Base-by-base conservation (phyloP, 148 eudicot genomes). In the Camellia granthamiana region DNA sequence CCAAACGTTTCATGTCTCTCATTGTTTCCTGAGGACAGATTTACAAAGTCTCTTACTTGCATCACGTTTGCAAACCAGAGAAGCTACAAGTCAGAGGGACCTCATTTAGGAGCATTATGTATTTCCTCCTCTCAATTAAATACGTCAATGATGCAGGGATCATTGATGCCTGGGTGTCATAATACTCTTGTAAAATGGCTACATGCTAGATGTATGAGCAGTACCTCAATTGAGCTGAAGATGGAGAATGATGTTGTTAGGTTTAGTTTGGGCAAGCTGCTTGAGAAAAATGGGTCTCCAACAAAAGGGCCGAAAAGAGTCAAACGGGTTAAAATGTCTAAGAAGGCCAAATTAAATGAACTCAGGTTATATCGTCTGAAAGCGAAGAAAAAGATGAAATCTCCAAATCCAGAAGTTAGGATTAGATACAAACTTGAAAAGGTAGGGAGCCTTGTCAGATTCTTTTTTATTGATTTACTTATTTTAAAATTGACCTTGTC, bases 361-460 rank as follows among this genome's bases (percentile, higher is more conserved):
- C 90, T 96, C 18, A 91, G 91, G 82, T 87, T 93, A 74, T 96
- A 87, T 76, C 89, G 99, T 23, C 79, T 96, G 81, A 93, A 90
- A 89, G 98, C 98, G 13, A 93, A 88, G 89, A 93, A 91, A 88
- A 93, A 92, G 96, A 86, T 96, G 92, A 91, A 86, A 64, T 96
- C 99, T 69, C 92, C 95, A 2, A 91, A 93, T 84, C 99, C 99
- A 72, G 95, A 89, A 89, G 94, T 96, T 85, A 87, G 98, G 85
- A 92, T 96, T 69, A 83, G 91, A 79, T 96, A 96, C 86, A 93
- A 91, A 83, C 97, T 96, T 69, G 95, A 82, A 49, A 96, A 96
- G 99, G 99, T 93, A 59, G 44, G 77, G 58, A 68, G 46, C 56
- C 18, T 60, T 43, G 10, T 71, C 73, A 55, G 1, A 10, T 70